Evolutionary conservation across 495 filamentous ascomycete genomes (phyloP).

Genomic region (Penicillium lagena): DNA sequence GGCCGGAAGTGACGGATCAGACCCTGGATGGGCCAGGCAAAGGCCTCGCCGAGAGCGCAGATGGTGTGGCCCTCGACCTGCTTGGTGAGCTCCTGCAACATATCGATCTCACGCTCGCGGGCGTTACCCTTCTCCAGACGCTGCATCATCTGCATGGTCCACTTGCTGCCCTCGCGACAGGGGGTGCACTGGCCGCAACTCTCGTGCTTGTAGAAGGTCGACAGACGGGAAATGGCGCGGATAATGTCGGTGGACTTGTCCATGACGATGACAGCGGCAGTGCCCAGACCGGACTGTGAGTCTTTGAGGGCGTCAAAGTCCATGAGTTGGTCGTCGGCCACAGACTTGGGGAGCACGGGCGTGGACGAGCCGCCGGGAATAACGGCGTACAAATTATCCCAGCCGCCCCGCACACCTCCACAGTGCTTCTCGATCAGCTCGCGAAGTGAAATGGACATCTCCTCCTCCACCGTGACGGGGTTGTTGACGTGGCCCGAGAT

Average conservation of each 20-base stretch:
- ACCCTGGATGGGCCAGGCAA: conserved; percentile 97
- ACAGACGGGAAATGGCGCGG: conserved; percentile 83
- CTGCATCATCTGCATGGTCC: conserved; percentile 98
- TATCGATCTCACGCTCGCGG: conserved; percentile 89
- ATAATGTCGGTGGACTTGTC: conserved; percentile 96
- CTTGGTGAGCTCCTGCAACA: conserved; percentile 98
- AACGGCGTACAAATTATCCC: conserved; percentile 93
- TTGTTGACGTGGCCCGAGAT: conserved; percentile 99
- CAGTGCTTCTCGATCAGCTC: conserved; percentile 98
- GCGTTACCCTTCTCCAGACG: conserved; percentile 88
- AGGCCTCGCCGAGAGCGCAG: conserved; percentile 94
- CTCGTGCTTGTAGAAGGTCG: conserved; percentile 97
- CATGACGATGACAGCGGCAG: conserved; percentile 98
- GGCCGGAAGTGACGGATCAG: conserved; percentile 96
- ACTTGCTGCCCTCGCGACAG: conserved; percentile 94
- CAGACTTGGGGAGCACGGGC: conserved; percentile 78
- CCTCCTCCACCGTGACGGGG: conserved; percentile 94
- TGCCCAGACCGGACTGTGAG: conserved; percentile 91
- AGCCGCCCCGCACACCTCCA: conserved; percentile 91
- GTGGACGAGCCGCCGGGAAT: conserved; percentile 97
- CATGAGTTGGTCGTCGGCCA: conserved; percentile 95
- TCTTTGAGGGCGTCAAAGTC: conserved; percentile 99
- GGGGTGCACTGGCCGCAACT: conserved; percentile 97
- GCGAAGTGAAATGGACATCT: conserved; percentile 92
- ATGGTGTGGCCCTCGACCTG: conserved; percentile 99